phyloP scores from a whole-genome alignment of 345 rosid species.

The Linum lewisii region DNA sequence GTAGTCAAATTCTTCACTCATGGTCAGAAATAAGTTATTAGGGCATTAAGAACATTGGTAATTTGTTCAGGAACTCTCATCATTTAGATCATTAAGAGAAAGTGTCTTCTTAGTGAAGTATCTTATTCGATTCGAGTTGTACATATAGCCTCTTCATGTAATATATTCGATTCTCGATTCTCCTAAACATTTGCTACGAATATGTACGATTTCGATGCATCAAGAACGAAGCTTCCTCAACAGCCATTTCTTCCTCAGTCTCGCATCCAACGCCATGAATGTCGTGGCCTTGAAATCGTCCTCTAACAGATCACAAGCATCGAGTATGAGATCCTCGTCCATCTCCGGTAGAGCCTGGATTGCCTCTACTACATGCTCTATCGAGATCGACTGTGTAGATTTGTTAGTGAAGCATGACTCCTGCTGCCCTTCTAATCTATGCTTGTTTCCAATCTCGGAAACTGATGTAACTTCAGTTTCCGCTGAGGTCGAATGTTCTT shows the following conservation, averaged over 20 bases:
- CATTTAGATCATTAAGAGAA: no score
- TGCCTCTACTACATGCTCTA: constrained; percentile 55
- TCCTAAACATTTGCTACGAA: no score
- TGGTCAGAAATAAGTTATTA: background rate
- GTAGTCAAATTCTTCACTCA: background rate
- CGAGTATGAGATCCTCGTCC: constrained; percentile 81
- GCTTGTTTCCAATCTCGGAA: constrained; percentile 40
- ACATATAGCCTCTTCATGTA: no score
- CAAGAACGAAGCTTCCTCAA: constrained; percentile 59
- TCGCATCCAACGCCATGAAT: constrained; percentile 66
- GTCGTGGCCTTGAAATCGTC: constrained; percentile 74
- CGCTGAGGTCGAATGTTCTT: no score
- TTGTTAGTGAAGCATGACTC: constrained; percentile 25
- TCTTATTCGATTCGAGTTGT: no score
- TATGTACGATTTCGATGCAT: no score
- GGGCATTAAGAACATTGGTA: background rate
- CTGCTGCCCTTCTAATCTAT: constrained; percentile 27
- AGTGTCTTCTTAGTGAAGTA: no score
- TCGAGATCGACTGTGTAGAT: constrained; percentile 25
- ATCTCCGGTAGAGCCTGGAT: constrained; percentile 66
- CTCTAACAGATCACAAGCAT: constrained; percentile 82
- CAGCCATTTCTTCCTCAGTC: constrained; percentile 70
- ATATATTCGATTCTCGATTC: no score
- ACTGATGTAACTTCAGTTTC: constrained; percentile 20
- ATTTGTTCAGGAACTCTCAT: no score